Base-by-base conservation (phyloP, 108 stramenopile species). In the Pseudonitzschia pungens region DNA sequence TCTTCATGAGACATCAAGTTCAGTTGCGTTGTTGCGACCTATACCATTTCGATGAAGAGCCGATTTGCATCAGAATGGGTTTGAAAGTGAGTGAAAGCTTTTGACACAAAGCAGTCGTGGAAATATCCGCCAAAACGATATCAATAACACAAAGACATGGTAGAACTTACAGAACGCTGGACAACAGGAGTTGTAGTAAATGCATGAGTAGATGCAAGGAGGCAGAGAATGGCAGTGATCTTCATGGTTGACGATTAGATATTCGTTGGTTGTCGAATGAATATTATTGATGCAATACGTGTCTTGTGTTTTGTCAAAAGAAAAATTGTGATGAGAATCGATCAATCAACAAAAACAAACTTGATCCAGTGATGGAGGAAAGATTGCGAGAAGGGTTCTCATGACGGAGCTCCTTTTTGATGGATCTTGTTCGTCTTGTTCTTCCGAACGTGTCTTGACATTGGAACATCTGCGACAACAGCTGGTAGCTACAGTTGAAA, bases 1-100 rank as follows among this genome's bases (percentile, higher is more conserved):
- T 92, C 89, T 14, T 81, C 76, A 51, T 77, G 77, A 24, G 86
- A 73, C 88, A 91, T 87, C 60, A 84, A 57, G 71, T 33, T 55
- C 18, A 79, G 57, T 28, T 32, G 44, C 29, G 65, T 79, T 6
- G 10, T 10, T 14, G 63, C 21, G 20, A 11, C 44, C 65, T 65
- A 20, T 20, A 53, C 10, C 22, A 40, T 29, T n/a, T n/a, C n/a
- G 15, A 12, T 2, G 14, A n/a, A 43, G 5, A 32, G 15, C 26
- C 68, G 9, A 50, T n/a, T n/a, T 20, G 62, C 11, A 22, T 27
- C 9, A 24, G 4, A 20, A 40, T 36, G 1, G 42, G 6, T 36
- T 18, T 9, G 41, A 51, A 68, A 8, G 14, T 27, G 66, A 68
- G 48, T 11, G 2, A 50, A 32, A 48, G 24, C 28, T 3, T 9